phyloP scores from a whole-genome alignment of 345 rosid genomes.

The Ailanthus altissimus region DNA sequence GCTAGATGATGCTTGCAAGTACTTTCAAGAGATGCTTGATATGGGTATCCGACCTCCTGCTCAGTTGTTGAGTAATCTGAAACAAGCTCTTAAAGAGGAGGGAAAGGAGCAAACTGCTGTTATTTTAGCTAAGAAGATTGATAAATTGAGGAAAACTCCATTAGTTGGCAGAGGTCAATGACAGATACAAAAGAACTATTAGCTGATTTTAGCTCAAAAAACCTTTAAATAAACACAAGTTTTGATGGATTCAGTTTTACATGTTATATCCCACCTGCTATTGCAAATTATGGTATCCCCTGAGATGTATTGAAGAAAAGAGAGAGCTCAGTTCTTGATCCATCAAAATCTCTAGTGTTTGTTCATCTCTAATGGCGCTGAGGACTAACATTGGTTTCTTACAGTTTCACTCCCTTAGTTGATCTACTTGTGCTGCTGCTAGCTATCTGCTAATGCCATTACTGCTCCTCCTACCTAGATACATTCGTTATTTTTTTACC shows the following conservation, averaged over 20 bases:
- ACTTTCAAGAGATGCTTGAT: slow-evolving; percentile 81
- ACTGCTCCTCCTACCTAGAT: not conserved
- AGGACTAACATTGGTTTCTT: too few relatives aligned
- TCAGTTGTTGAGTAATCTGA: slow-evolving; percentile 69
- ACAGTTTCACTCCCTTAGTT: too few relatives aligned
- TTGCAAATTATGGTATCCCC: not conserved
- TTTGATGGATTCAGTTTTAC: not conserved
- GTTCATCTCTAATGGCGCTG: not conserved
- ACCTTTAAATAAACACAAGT: not conserved
- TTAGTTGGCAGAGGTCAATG: slow-evolving; percentile 34
- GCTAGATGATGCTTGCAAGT: slow-evolving; percentile 78
- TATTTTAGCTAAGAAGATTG: slow-evolving; percentile 53
- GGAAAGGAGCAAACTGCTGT: slow-evolving; percentile 57
- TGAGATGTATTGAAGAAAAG: not conserved
- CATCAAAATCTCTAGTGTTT: not conserved
- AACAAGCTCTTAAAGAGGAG: slow-evolving; percentile 60
- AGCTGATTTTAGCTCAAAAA: not conserved
- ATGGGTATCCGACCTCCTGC: slow-evolving; percentile 84
- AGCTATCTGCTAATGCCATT: not conserved
- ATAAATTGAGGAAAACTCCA: slow-evolving; percentile 63
- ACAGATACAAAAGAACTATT: not conserved
- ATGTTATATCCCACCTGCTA: not conserved
- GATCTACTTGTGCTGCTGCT: too few relatives aligned
- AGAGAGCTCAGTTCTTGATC: not conserved
- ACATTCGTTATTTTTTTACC: not conserved